Evolutionary conservation across 257 asterid genomes (phyloP).

Genomic region (Prunella vulgaris): DNA sequence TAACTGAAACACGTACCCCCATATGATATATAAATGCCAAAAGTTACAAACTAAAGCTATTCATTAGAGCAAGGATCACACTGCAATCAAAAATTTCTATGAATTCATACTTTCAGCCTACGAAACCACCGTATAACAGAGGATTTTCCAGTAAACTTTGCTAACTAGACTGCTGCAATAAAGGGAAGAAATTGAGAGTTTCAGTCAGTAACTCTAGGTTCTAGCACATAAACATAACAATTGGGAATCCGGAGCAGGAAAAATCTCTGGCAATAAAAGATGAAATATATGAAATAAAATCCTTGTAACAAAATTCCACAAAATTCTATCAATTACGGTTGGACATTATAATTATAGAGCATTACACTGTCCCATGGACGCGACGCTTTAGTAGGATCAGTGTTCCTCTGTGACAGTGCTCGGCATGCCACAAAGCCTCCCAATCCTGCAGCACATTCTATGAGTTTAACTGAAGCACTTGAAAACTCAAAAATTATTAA

Average conservation of each 20-base stretch:
- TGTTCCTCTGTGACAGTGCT: conserved; percentile 82
- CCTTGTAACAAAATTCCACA: conserved; percentile 10
- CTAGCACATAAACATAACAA: not conserved
- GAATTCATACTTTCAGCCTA: not conserved
- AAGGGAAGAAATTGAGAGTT: not conserved
- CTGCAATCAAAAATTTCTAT: not conserved
- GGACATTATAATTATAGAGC: conserved; percentile 20
- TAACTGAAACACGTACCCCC: not conserved
- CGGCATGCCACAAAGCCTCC: conserved; percentile 95
- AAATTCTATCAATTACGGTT: conserved; percentile 10
- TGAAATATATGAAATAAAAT: conserved; percentile 1
- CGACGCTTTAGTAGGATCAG: conserved; percentile 87
- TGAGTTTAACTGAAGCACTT: conserved; percentile 16
- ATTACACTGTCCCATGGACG: conserved; percentile 96
- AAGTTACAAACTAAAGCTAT: not conserved
- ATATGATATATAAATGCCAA: conserved; percentile 2
- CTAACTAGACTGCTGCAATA: not conserved
- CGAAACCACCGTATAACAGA: not conserved
- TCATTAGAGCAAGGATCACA: conserved; percentile 6
- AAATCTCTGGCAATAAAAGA: conserved; percentile 7
- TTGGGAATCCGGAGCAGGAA: not conserved
- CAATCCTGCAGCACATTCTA: conserved; percentile 55
- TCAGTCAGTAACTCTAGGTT: not conserved
- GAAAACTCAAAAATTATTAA: conserved; percentile 13
- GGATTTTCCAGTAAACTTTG: not conserved